Evolutionary conservation across 441 rosid genomes (phyloP), one percentile per base, ranked within the genome.

Genomic region (Sinapis alba): DNA sequence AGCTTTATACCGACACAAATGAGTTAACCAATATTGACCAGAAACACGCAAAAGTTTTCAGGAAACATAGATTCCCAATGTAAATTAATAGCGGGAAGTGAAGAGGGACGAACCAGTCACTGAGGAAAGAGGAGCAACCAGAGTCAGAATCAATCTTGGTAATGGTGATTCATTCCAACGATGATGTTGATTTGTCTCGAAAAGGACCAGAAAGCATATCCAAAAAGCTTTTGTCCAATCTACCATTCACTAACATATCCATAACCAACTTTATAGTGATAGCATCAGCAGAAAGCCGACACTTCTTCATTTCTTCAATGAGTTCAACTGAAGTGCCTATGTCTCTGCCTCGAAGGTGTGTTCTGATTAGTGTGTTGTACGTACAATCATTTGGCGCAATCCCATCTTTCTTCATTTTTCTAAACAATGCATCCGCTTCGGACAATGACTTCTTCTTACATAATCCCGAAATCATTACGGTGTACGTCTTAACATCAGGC

Each of bases 351-450:
- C 9, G 5, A 3, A 77, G 72, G 56, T 64, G 58, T 1, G 62
- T 65, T 0, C 59, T 13, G 18, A 70, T 62, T 7, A 77, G 18
- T 5, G 13, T 56, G 36, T 71, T 77, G 32, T 63, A 77, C 2
- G 45, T 45, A 9, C 62, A 1, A 15, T 0, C 3, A 27, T 27
- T 0, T 24, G 61, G 60, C 15, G 0, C 5, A 45, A 0, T 0
- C 5, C 60, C 75, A 19, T 15, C 45, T 30, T 38, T 66, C 2
- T 12, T 32, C 83, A 76, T 73, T 58, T 67, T 43, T 30, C 59
- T 66, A 12, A 71, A 16, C 68, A 71, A 18, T 8, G 11, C 0
- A 0, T 62, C 3, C 0, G 79, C 81, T 82, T 76, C 72, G 56
- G 38, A 3, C 12, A 47, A 3, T 6, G 23, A 16, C 1, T 76